phyloP scores from a whole-genome alignment of 2,329 filamentous ascomycete species.

The Dactylellina drechsleri region DNA sequence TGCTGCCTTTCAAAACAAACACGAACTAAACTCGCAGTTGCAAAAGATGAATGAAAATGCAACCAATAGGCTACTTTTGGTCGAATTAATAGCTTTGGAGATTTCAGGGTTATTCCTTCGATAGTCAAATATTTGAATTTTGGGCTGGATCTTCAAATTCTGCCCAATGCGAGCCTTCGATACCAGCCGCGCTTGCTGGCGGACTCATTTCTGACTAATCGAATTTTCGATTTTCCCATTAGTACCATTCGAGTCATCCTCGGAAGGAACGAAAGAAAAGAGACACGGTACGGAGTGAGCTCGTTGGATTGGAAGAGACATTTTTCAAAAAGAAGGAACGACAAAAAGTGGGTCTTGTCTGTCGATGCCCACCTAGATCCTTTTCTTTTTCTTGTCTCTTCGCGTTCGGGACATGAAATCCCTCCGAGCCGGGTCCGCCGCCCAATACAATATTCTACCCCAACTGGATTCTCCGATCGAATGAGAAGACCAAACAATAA shows the following conservation, averaged over 20 bases:
- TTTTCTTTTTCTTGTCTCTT: neutral
- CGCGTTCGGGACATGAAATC: constrained; percentile 28
- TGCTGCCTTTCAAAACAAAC: neutral
- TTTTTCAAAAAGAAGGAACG: neutral
- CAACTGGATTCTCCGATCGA: constrained; percentile 31
- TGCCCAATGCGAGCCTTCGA: no score
- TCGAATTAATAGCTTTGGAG: no score
- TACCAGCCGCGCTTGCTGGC: no score
- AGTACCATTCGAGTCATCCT: no score
- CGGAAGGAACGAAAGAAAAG: no score
- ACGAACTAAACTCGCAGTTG: no score
- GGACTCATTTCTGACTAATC: constrained; percentile 3
- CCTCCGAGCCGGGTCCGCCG: constrained; percentile 24
- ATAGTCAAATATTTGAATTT: neutral
- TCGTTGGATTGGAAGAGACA: constrained; percentile 1
- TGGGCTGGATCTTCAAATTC: neutral
- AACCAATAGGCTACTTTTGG: no score
- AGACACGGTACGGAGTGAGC: neutral
- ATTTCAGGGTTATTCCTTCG: no score
- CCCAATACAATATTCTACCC: constrained; percentile 1
- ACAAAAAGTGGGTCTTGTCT: neutral
- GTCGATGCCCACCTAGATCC: neutral
- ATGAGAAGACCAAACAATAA: neutral
- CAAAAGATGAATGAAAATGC: no score
- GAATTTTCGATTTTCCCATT: neutral